Conservation (phyloP, 164 flowering plant genomes). For the Vitis riparia region DNA sequence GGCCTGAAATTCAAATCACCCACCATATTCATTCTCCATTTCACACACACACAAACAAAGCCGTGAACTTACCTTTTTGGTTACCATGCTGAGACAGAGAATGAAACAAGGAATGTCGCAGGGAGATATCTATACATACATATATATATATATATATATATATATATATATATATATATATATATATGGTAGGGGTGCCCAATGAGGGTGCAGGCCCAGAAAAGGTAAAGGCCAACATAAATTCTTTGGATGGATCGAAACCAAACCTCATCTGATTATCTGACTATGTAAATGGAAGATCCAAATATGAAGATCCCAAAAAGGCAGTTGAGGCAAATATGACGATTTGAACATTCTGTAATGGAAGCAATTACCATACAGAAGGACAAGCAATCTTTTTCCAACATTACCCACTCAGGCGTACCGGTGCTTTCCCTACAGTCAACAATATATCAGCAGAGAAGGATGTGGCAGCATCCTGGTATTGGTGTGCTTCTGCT, state of each 20-base stretch:
- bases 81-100: constrained; percentile 7
- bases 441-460: too few species aligned
- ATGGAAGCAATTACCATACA: too few species aligned
- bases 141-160: too few species aligned
- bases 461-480: too few species aligned
- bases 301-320: not conserved
- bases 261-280: constrained; percentile 3
- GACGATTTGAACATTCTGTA: too few species aligned
- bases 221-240: constrained; percentile 4
- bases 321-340: too few species aligned
- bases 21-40: not conserved
- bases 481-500: too few species aligned
- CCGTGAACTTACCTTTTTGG: constrained; percentile 16
- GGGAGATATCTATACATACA: too few species aligned
- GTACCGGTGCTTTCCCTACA: too few species aligned
- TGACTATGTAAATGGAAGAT: not conserved
- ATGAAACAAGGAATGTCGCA: not conserved
- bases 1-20: constrained; percentile 27
- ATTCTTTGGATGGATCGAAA: constrained; percentile 19
- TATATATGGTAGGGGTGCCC: not conserved
- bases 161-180: too few species aligned
- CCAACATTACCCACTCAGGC: too few species aligned
- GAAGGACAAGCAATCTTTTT: not conserved
- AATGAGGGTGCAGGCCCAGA: constrained; percentile 8
- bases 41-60: constrained; percentile 1